These are phyloP conservation scores for Sarocladiaceae sp. DNA, from an alignment of 2,329 filamentous ascomycete species.

Conservation along the genomic window DNA sequence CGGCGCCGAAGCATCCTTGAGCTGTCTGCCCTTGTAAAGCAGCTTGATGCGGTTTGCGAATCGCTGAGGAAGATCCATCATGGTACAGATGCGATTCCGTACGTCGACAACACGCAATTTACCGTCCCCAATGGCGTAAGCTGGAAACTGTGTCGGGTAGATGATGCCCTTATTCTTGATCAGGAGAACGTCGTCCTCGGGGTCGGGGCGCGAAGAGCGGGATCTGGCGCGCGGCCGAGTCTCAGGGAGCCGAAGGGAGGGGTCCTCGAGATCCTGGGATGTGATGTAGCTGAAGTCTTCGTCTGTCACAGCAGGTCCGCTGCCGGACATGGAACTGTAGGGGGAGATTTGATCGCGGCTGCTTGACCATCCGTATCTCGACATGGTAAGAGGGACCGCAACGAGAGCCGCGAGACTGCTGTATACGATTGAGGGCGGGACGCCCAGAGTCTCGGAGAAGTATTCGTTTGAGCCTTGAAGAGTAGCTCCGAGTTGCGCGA, in stretches of 20 bases:
- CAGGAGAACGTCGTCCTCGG: constrained; percentile 63
- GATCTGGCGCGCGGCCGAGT: constrained; percentile 34
- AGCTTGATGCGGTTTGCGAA: constrained; percentile 53
- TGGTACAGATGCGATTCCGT: constrained; percentile 58
- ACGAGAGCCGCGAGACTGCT: constrained; percentile 43
- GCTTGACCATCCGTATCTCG: constrained; percentile 45
- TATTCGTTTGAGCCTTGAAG: constrained; percentile 45
- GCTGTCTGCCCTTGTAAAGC: constrained; percentile 64
- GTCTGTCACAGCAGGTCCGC: constrained; percentile 60
- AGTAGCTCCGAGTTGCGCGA: constrained; percentile 41
- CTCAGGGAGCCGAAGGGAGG: constrained; percentile 25
- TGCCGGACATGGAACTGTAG: constrained; percentile 41
- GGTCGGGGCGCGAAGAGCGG: constrained; percentile 26
- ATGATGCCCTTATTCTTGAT: constrained; percentile 62
- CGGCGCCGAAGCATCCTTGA: constrained; percentile 56
- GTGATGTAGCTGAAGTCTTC: constrained; percentile 79
- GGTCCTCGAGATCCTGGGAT: constrained; percentile 59
- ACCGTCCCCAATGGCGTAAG: constrained; percentile 68
- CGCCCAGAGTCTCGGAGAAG: constrained; percentile 42
- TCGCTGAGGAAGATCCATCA: constrained; percentile 56
- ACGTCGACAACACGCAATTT: constrained; percentile 62
- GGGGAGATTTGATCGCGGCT: constrained; percentile 43
- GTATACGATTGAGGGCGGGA: constrained; percentile 43
- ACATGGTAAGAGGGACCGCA: constrained; percentile 46
- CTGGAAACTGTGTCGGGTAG: constrained; percentile 67